Conservation (phyloP, 345 rosid species). For the Populus davidiana region DNA sequence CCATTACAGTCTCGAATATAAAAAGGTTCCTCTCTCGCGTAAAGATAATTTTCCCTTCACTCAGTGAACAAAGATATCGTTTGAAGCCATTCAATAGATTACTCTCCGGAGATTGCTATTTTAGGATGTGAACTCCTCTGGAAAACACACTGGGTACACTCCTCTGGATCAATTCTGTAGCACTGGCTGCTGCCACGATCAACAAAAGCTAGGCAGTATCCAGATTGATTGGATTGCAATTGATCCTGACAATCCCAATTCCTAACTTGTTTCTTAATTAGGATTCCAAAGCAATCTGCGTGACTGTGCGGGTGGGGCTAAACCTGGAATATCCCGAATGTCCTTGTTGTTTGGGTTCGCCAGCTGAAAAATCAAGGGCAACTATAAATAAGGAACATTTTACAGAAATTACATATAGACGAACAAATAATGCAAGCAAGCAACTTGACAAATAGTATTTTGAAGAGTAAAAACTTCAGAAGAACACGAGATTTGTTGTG, state of each 20-base stretch:
- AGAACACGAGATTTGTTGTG: background rate
- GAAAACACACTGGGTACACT: background rate
- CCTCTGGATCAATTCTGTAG: background rate
- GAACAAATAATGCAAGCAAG: background rate
- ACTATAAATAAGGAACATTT: background rate
- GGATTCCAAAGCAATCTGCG: slow-evolving; percentile 73
- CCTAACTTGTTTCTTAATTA: slow-evolving; percentile 14
- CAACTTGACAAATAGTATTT: background rate
- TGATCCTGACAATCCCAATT: background rate
- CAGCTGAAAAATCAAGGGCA: slow-evolving; percentile 42
- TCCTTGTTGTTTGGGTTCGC: slow-evolving; percentile 89
- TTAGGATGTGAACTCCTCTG: background rate
- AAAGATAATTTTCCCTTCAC: background rate
- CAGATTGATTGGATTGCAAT: background rate
- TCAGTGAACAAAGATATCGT: background rate
- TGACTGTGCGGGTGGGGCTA: slow-evolving; percentile 84
- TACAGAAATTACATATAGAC: background rate
- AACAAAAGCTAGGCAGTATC: background rate
- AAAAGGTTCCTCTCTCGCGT: background rate
- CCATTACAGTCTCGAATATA: background rate
- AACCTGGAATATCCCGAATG: slow-evolving; percentile 79
- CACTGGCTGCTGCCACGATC: background rate
- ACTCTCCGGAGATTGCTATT: background rate
- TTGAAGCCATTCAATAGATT: slow-evolving; percentile 4
- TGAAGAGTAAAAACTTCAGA: background rate